Evolutionary conservation across 164 flowering plant species (phyloP).

Genomic region (Santalum album): DNA sequence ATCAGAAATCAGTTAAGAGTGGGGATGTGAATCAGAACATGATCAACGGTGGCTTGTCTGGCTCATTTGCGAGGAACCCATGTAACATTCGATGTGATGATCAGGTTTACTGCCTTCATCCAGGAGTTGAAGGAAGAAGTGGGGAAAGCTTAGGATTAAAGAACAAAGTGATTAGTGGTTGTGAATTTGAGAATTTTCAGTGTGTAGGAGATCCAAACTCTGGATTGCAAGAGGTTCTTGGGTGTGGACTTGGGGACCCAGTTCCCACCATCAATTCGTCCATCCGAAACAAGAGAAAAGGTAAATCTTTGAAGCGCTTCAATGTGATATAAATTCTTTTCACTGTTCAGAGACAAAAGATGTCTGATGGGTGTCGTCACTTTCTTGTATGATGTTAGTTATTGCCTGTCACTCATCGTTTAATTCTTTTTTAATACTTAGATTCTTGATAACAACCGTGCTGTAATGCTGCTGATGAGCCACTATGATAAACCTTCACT

Average conservation of each 20-base stretch:
- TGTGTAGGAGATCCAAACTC: constrained; percentile 36
- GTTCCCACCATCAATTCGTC: constrained; percentile 22
- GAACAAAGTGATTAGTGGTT: constrained; percentile 43
- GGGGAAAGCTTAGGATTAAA: constrained; percentile 24
- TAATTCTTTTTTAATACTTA: too few relatives aligned
- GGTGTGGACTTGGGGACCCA: constrained; percentile 26
- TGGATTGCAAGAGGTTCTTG: constrained; percentile 29
- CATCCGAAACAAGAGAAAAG: constrained; percentile 40
- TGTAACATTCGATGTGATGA: constrained; percentile 73
- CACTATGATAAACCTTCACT: too few relatives aligned
- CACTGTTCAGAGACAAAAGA: too few relatives aligned
- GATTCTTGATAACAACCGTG: too few relatives aligned
- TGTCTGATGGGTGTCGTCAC: too few relatives aligned
- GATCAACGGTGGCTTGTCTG: constrained; percentile 16
- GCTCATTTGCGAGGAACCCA: constrained; percentile 47
- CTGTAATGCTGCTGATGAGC: too few relatives aligned
- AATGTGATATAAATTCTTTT: too few relatives aligned
- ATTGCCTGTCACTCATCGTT: too few relatives aligned
- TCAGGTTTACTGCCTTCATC: constrained; percentile 58
- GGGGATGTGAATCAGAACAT: constrained; percentile 16
- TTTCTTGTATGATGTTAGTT: too few relatives aligned
- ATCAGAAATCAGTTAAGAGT: constrained; percentile 33
- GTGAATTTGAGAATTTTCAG: constrained; percentile 57
- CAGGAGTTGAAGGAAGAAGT: constrained; percentile 27
- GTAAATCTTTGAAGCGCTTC: constrained; percentile 32